Conservation (phyloP, 495 filamentous ascomycete species). For the Podospora didyma region DNA sequence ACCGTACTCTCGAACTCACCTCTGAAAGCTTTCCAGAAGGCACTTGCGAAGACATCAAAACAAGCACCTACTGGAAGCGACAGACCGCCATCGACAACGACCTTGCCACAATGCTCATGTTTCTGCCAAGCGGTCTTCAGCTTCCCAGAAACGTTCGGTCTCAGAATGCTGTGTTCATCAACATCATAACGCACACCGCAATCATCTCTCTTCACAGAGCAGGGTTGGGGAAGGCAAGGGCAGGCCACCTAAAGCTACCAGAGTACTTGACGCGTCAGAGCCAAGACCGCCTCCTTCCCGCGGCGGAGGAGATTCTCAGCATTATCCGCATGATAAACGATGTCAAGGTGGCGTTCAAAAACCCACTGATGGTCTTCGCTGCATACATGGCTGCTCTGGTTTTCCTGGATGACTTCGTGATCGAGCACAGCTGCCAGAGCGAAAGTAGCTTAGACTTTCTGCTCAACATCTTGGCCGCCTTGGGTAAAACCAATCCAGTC, state of each 20-base stretch:
- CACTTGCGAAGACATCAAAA: neutral
- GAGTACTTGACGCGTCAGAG: neutral
- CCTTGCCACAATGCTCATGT: conserved; percentile 3
- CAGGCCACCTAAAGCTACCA: neutral
- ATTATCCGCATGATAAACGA: conserved; percentile 1
- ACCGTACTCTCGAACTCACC: conserved; percentile 5
- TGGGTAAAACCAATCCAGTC: conserved; percentile 1
- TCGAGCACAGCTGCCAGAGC: neutral
- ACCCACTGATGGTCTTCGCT: conserved; percentile 4
- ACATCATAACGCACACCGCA: conserved; percentile 2
- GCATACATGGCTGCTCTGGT: conserved; percentile 7
- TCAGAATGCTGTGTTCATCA: conserved; percentile 5
- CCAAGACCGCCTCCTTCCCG: conserved; percentile 4
- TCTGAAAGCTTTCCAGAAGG: neutral
- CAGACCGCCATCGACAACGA: conserved; percentile 5
- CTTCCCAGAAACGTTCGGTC: neutral
- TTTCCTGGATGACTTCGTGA: conserved; percentile 2
- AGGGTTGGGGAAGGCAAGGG: neutral
- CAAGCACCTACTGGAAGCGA: conserved; percentile 5
- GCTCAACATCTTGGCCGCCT: neutral
- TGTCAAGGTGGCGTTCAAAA: neutral
- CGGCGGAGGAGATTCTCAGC: conserved; percentile 6
- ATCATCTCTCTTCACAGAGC: conserved; percentile 12
- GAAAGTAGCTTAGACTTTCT: conserved; percentile 4
- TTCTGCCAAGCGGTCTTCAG: conserved; percentile 3